Base-by-base conservation (phyloP, 805 yeast species). In the Candida qinlingensis region DNA sequence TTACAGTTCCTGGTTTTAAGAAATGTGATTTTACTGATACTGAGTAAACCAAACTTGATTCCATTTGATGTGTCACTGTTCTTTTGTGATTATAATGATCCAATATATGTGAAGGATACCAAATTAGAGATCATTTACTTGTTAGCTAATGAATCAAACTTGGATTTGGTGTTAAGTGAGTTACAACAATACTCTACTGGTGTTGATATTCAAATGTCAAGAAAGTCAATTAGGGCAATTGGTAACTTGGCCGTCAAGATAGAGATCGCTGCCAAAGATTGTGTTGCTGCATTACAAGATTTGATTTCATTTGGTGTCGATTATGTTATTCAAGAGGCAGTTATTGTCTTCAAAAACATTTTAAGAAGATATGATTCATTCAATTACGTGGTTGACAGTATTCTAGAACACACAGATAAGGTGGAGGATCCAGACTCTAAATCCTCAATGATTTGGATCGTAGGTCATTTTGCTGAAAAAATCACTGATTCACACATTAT, bases 201-300 rank as follows among this genome's bases (percentile, higher is more conserved):
- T 58, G 82, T 87, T 11, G 97, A 91, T 64, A 77, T 83, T 27
- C 85, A 85, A 49, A 88, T 90, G 84, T 87, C 91, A 2, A 72
- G 96, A 48, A 87, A 89, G 59, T 90, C 97, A 0, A 81, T 92
- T 4, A 70, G 96, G 50, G 96, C 96, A 0, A 81, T 92, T 52
- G 97, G 97, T 2, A 87, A 90, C 59, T 69, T 92, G 25, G 96
- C 97, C 0, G 81, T 90, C 29, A 88, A 87, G 59, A 66, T 89
- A 12, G 81, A 80, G 28, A 64, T 64, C 7, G 80, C 87, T 0
- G 82, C 91, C 0, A 68, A 72, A 5, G 72, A 72, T 27, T 87
- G 96, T 64, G 84, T 87, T 4, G 75, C 76, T 6, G 77, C 81
- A 1, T 64, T 91, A 7, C 58, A 78, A 36, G 82, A 76, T 31